Base-by-base conservation (phyloP, 495 filamentous ascomycete species). In the Hypoxylon trugodes region DNA sequence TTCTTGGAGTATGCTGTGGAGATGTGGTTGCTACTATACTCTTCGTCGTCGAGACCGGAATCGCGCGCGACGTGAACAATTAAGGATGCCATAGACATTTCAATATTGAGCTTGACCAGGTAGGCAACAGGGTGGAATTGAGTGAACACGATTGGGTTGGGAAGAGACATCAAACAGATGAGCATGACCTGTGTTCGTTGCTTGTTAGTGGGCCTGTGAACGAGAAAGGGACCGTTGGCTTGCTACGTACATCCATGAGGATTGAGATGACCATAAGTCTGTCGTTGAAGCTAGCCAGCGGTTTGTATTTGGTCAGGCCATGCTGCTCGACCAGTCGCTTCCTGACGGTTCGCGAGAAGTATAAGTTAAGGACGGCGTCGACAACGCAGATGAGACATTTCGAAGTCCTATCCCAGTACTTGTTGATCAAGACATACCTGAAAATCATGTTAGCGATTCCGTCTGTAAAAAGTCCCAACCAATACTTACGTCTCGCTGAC, bases 91-190 rank as follows among this genome's bases (percentile, higher is more conserved):
- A 84, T 84, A 15, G 74, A 75, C 73, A 84, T 73, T 59, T 82
- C 80, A 61, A 84, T 82, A 50, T 82, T 80, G 32, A 84, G 75
- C 49, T 84, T 84, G 18, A 84, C 79, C 19, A 78, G 80, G 59
- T 83, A 84, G 4, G 79, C 74, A 6, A 84, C 68, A 2, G 81
- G 81, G 33, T 82, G 80, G 65, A 84, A 81, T 73, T 59, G 55
- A 33, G 50, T 38, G 35, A 59, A 59, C 35, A 59, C 55, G 19
- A 59, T 50, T 15, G 43, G 38, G 66, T 75, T 75, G 12, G 53
- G 37, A 18, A 71, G 70, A 49, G 63, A 74, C 69, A 75, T 74
- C 19, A 72, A 53, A 38, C 69, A 65, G 41, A 74, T 73, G 16
- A 77, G 62, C 66, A 75, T 67, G 15, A 62, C 43, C 73, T 73